Percentiles rank a stretch among this genome's conserved stretches.
Conservation (phyloP, 2,329 filamentous ascomycete genomes). For the Cryphonectria japonica region DNA sequence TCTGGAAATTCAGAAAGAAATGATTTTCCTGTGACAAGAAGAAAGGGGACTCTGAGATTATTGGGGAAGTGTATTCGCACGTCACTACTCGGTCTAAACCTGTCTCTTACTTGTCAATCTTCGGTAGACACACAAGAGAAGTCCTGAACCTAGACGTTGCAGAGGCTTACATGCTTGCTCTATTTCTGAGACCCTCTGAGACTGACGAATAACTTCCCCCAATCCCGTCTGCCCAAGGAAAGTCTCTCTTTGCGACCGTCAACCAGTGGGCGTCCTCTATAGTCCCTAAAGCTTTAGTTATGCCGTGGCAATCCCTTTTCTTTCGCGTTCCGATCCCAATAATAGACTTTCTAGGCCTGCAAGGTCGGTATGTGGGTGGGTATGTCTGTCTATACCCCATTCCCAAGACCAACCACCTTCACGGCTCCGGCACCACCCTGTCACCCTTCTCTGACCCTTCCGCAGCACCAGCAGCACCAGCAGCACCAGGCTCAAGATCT, state of each 20-base stretch:
- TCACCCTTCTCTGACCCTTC: background rate
- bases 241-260: no score
- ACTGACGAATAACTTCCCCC: no score
- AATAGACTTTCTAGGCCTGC: no score
- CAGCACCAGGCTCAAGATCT: constrained; percentile 31
- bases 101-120: background rate
- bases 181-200: background rate
- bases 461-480: background rate
- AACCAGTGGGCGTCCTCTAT: no score
- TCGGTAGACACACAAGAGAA: no score
- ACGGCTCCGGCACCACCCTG: constrained; percentile 19
- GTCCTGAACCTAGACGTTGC: background rate
- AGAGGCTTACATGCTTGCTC: background rate
- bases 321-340: no score
- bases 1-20: constrained; percentile 14
- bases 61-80: background rate
- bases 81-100: background rate
- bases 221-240: no score
- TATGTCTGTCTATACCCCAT: background rate
- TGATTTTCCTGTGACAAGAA: constrained; percentile 15
- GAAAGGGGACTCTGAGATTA: background rate
- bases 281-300: no score
- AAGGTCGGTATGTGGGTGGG: background rate
- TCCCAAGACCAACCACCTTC: background rate
- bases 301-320: no score